A percentile compares a stretch with the other conserved stretches of the same genome.
Evolutionary conservation across 768 basidiomycete species (phyloP).

Genomic region (Boletus huronensis): DNA sequence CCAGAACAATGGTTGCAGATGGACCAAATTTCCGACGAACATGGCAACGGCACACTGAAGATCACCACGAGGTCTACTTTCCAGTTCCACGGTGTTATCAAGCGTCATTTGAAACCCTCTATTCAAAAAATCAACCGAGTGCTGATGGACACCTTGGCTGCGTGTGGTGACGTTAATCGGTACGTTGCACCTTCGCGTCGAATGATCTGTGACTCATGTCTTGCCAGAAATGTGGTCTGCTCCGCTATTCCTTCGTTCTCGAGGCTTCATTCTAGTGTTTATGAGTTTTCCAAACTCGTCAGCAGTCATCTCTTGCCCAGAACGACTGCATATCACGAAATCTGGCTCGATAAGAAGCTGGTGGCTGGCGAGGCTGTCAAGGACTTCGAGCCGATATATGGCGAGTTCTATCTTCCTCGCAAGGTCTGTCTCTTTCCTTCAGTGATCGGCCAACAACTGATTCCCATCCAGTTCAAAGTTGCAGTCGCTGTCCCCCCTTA

Average conservation of each 20-base stretch:
- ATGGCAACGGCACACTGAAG: slow-evolving; percentile 92
- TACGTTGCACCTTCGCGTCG: slow-evolving; percentile 28
- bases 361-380: slow-evolving; percentile 92
- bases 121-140: slow-evolving; percentile 94
- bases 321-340: slow-evolving; percentile 95
- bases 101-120: slow-evolving; percentile 90
- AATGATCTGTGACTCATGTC: slow-evolving; percentile 3
- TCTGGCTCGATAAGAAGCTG: slow-evolving; percentile 97
- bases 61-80: slow-evolving; percentile 97
- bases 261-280: slow-evolving; percentile 79
- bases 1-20: slow-evolving; percentile 93
- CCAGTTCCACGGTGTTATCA: slow-evolving; percentile 99
- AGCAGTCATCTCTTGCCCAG: slow-evolving; percentile 85
- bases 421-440: slow-evolving; percentile 53
- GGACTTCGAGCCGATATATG: slow-evolving; percentile 96
- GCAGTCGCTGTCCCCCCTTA: slow-evolving; percentile 94
- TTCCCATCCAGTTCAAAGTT: slow-evolving; percentile 77
- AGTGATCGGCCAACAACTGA: not conserved
- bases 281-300: slow-evolving; percentile 76
- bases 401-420: slow-evolving; percentile 93
- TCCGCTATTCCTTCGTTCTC: slow-evolving; percentile 89
- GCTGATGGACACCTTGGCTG: slow-evolving; percentile 92
- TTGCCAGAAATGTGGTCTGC: slow-evolving; percentile 77
- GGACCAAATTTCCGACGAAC: slow-evolving; percentile 95
- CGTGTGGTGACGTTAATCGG: slow-evolving; percentile 98